A percentile compares a stretch with the other conserved stretches of the same genome.
Conservation (phyloP, 2,329 filamentous ascomycete species). For the Xylariales sp. region DNA sequence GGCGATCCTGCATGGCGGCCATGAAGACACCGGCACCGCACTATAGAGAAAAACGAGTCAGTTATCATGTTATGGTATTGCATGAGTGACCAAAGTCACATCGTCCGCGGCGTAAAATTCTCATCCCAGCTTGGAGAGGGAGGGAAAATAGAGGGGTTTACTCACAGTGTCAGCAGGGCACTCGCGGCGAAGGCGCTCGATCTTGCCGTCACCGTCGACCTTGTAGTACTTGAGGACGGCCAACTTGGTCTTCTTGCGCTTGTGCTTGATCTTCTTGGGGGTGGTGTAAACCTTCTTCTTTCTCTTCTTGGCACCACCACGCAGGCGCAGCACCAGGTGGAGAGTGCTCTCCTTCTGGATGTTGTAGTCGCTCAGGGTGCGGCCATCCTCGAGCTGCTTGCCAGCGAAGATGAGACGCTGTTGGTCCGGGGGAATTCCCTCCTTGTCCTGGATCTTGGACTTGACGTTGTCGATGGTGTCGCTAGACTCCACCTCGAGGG, state of each 20-base stretch:
- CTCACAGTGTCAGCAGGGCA: conserved; percentile 87
- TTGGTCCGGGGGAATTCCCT: conserved; percentile 98
- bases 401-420: conserved; percentile 99
- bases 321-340: conserved; percentile 94
- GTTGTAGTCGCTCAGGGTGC: conserved; percentile 99
- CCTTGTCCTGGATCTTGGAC: conserved; percentile 98
- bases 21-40: conserved; percentile 99
- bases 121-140: too few species aligned
- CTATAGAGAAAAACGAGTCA: conserved; percentile 36
- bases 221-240: conserved; percentile 99
- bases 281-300: conserved; percentile 99
- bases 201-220: conserved; percentile 99
- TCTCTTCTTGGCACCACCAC: conserved; percentile 99
- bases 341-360: conserved; percentile 99
- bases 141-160: conserved; percentile 14
- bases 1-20: conserved; percentile 99
- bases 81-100: too few species aligned
- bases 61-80: neutral
- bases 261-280: conserved; percentile 99
- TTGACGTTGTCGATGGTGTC: conserved; percentile 99
- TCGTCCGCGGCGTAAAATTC: too few species aligned
- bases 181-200: conserved; percentile 97
- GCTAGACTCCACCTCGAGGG: conserved; percentile 99
- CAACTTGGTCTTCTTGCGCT: conserved; percentile 99
- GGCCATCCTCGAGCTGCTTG: conserved; percentile 99